Conservation (phyloP, 164 flowering plant species). For the Stephania cephalantha region DNA sequence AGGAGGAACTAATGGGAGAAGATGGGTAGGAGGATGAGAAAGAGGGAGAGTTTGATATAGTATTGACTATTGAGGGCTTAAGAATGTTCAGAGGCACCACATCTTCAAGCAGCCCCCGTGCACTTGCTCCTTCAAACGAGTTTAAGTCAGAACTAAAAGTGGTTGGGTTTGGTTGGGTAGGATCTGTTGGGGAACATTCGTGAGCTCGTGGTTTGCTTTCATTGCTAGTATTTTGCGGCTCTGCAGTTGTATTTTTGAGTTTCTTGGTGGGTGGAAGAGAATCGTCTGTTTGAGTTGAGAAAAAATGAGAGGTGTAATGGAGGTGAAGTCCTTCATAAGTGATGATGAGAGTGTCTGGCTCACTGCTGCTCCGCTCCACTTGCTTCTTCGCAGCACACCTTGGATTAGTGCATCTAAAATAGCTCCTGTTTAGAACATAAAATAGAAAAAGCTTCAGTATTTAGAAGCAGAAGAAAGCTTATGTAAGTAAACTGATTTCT, state of each 20-base stretch:
- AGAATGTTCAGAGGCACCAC: slow-evolving; percentile 62
- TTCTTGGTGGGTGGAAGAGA: slow-evolving; percentile 12
- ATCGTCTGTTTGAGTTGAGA: slow-evolving; percentile 2
- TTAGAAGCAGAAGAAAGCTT: not conserved
- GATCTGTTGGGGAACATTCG: not conserved
- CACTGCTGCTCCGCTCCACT: slow-evolving; percentile 70
- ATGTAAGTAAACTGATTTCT: not conserved
- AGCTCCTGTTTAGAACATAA: slow-evolving; percentile 49
- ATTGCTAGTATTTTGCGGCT: slow-evolving; percentile 1
- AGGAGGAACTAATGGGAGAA: slow-evolving; percentile 21
- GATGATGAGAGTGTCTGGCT: slow-evolving; percentile 66
- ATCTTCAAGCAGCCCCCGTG: slow-evolving; percentile 83
- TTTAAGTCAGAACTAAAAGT: slow-evolving; percentile 6
- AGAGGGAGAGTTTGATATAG: slow-evolving; percentile 27
- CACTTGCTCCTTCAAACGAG: slow-evolving; percentile 5
- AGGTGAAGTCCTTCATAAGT: slow-evolving; percentile 97
- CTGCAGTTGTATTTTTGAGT: slow-evolving; percentile 21
- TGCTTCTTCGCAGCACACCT: slow-evolving; percentile 90
- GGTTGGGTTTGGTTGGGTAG: slow-evolving; percentile 3
- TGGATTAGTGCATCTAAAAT: slow-evolving; percentile 88
- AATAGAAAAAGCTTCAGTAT: not conserved
- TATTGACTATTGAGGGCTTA: slow-evolving; percentile 36
- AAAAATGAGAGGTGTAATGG: slow-evolving; percentile 61
- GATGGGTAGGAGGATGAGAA: slow-evolving; percentile 17
- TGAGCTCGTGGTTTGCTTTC: slow-evolving; percentile 7